Percentiles rank a stretch among this genome's conserved stretches.
Evolutionary conservation across 2,329 filamentous ascomycete species (phyloP).

Genomic region (Didymella pinodella): DNA sequence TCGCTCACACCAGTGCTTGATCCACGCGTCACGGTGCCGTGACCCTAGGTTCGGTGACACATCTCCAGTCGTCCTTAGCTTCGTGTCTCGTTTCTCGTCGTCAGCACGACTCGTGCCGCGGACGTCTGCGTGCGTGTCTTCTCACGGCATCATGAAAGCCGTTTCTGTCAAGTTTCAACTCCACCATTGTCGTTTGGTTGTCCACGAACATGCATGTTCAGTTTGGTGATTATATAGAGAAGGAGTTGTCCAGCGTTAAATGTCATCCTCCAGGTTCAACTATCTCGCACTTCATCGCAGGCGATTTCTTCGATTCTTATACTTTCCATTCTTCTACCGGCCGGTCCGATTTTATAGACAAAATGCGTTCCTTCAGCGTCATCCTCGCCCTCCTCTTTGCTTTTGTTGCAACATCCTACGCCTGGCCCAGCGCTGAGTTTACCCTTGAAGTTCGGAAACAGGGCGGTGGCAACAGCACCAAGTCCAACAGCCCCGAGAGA

Average conservation of each 20-base stretch:
- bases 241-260: neutral
- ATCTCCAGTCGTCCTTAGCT: constrained; percentile 1
- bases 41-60: constrained; percentile 7
- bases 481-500: constrained; percentile 18
- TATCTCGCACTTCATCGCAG: constrained; percentile 11
- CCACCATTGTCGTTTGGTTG: constrained; percentile 27
- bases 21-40: constrained; percentile 12
- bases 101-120: constrained; percentile 2
- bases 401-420: constrained; percentile 31
- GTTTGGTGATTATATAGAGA: constrained; percentile 5
- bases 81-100: constrained; percentile 5
- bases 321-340: constrained; percentile 8
- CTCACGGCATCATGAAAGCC: constrained; percentile 8
- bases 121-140: neutral
- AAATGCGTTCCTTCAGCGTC: constrained; percentile 31
- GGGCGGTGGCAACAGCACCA: constrained; percentile 19
- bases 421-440: constrained; percentile 24
- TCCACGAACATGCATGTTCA: constrained; percentile 16
- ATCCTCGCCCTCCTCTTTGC: constrained; percentile 30
- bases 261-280: neutral
- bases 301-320: constrained; percentile 8
- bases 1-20: constrained; percentile 2
- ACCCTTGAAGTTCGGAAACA: constrained; percentile 33
- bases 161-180: constrained; percentile 34
- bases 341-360: constrained; percentile 23